phyloP scores from a whole-genome alignment of 225 moss, liverwort and hornwort genomes.

The Pseudisothecium myosuroides region DNA sequence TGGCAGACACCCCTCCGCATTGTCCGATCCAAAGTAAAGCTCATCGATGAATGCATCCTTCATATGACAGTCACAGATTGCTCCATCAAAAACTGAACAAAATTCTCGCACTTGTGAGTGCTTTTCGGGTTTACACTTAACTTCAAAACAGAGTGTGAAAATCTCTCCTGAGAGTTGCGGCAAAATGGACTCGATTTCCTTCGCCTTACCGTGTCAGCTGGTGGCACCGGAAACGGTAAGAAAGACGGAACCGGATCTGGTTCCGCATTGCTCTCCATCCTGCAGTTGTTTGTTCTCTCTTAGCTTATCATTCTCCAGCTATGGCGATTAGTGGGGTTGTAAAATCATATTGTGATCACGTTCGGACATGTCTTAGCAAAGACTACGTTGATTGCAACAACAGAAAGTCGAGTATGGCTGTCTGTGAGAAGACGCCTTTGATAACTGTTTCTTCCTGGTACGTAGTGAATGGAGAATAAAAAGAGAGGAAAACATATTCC shows the following conservation, averaged over 20 bases:
- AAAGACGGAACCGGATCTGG: neutral
- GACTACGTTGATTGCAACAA: neutral
- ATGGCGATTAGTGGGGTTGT: neutral
- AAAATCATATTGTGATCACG: neutral
- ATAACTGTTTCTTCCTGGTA: neutral
- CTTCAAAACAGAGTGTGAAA: neutral
- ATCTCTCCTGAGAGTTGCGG: neutral
- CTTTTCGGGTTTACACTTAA: neutral
- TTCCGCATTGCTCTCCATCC: neutral
- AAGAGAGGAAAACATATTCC: neutral
- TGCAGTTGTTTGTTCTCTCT: neutral
- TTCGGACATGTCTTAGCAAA: neutral
- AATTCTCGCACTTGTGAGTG: neutral
- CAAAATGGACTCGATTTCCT: neutral
- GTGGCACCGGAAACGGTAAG: neutral
- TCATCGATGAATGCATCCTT: constrained; percentile 27
- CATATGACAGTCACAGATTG: neutral
- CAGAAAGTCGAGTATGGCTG: too few relatives aligned
- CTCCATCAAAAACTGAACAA: neutral
- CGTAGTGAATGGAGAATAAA: neutral
- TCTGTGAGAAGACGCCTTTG: neutral
- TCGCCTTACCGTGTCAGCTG: neutral
- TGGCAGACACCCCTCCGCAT: neutral
- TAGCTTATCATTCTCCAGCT: neutral
- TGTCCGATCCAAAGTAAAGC: constrained; percentile 16